Percentiles rank a stretch among this genome's conserved stretches.
phyloP scores from a whole-genome alignment of 202 grass and related monocot genomes.

The Saccharum hybrid region DNA sequence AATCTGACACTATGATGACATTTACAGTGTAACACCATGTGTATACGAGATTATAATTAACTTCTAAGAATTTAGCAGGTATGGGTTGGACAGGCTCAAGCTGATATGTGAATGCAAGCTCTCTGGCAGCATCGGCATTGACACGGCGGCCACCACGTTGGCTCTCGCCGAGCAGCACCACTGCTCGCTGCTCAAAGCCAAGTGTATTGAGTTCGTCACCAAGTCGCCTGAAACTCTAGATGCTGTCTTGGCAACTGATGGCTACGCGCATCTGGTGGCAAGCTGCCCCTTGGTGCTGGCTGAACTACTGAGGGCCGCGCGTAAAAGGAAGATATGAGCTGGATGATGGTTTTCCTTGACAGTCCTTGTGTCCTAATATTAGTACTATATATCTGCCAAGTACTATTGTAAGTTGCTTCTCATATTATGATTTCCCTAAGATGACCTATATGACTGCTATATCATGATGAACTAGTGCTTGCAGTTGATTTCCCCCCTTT shows the following conservation, averaged over 20 bases:
- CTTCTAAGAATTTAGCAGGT: not conserved
- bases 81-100: slow-evolving; percentile 45
- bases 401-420: too few relatives aligned
- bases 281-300: not conserved
- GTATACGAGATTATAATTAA: not conserved
- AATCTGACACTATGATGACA: too few relatives aligned
- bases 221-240: too few relatives aligned
- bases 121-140: not conserved
- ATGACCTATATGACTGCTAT: too few relatives aligned
- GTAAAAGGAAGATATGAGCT: not conserved
- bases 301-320: slow-evolving; percentile 28
- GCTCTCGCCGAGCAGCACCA: slow-evolving; percentile 42
- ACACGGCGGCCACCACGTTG: not conserved
- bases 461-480: too few relatives aligned
- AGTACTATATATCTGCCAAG: too few relatives aligned
- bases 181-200: slow-evolving; percentile 1
- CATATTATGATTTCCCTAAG: too few relatives aligned
- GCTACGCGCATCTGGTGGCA: slow-evolving; percentile 5
- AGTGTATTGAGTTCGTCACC: too few relatives aligned
- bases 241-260: not conserved
- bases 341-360: not conserved
- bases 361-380: too few relatives aligned
- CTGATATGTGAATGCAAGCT: slow-evolving; percentile 38
- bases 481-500: too few relatives aligned
- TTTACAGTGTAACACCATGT: not conserved